These are phyloP conservation scores for Hanseniaspora sp. DNA, from an alignment of 1,139 yeast species.

Conservation along the genomic window DNA sequence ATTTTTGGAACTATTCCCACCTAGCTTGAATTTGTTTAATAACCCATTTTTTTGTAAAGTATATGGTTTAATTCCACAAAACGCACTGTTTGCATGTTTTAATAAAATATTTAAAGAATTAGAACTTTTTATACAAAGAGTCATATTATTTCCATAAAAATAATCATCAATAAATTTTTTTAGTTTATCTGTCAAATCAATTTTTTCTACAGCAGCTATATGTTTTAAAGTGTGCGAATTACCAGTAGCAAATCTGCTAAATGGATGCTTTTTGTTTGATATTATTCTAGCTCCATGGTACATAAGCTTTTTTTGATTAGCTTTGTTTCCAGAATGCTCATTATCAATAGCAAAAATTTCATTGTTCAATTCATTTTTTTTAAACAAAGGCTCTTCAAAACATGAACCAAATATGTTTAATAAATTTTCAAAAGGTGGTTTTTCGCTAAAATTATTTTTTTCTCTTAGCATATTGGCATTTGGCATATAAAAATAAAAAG, in stretches of 20 bases:
- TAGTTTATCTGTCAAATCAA: constrained; percentile 45
- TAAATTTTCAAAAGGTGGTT: constrained; percentile 35
- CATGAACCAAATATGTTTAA: constrained; percentile 43
- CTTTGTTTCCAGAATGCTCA: constrained; percentile 48
- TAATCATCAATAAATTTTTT: constrained; percentile 40
- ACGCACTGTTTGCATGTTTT: constrained; percentile 38
- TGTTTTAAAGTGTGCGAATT: constrained; percentile 49
- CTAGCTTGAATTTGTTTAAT: constrained; percentile 1
- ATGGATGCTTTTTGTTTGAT: constrained; percentile 44
- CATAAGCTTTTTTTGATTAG: constrained; percentile 36
- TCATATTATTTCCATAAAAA: constrained; percentile 44
- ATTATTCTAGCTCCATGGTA: constrained; percentile 50
- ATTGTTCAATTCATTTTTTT: constrained; percentile 33
- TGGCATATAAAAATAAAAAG: constrained; percentile 50
- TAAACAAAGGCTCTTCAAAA: constrained; percentile 43
- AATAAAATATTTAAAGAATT: constrained; percentile 48
- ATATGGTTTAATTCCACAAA: constrained; percentile 28
- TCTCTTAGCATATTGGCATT: constrained; percentile 26
- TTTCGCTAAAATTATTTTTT: constrained; percentile 16
- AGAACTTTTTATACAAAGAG: constrained; percentile 50
- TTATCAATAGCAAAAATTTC: constrained; percentile 53
- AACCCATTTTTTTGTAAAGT: constrained; percentile 7
- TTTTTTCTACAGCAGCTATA: constrained; percentile 36
- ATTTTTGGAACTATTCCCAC: not conserved
- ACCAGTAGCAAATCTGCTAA: constrained; percentile 64